Evolutionary conservation across 208 protist genomes (phyloP).

Genomic region (Acanthamoeba castellanii): DNA sequence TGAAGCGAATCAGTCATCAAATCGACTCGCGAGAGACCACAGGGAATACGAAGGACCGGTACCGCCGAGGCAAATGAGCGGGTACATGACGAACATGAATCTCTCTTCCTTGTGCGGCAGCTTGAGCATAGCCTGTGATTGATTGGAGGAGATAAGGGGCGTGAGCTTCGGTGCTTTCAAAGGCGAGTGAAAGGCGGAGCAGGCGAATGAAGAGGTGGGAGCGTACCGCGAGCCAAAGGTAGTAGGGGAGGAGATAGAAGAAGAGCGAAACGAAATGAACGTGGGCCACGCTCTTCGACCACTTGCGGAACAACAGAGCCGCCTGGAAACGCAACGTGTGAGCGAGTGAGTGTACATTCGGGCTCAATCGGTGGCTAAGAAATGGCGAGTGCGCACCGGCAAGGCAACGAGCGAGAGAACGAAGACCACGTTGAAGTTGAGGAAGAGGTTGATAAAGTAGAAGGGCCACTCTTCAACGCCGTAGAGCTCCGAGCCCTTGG

Average conservation of each 20-base stretch:
- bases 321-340: not conserved
- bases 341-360: not conserved
- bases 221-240: slow-evolving; percentile 60
- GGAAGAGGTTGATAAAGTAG: slow-evolving; percentile 94
- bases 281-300: slow-evolving; percentile 27
- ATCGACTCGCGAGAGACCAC: not conserved
- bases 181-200: not conserved
- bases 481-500: slow-evolving; percentile 91
- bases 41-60: not conserved
- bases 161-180: not conserved
- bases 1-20: not conserved
- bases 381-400: slow-evolving; percentile 58
- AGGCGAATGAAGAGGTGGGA: not conserved
- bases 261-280: not conserved
- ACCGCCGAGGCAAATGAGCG: slow-evolving; percentile 91
- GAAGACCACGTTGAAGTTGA: slow-evolving; percentile 96
- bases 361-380: not conserved
- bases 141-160: not conserved
- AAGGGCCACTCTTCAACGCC: slow-evolving; percentile 94
- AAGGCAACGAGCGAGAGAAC: slow-evolving; percentile 83
- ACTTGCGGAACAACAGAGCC: slow-evolving; percentile 76
- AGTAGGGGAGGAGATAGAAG: slow-evolving; percentile 61
- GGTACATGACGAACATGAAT: slow-evolving; percentile 95
- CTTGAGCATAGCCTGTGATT: slow-evolving; percentile 87
- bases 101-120: slow-evolving; percentile 97